phyloP scores from a whole-genome alignment of 116 monocot species.

The Iris pallida region DNA sequence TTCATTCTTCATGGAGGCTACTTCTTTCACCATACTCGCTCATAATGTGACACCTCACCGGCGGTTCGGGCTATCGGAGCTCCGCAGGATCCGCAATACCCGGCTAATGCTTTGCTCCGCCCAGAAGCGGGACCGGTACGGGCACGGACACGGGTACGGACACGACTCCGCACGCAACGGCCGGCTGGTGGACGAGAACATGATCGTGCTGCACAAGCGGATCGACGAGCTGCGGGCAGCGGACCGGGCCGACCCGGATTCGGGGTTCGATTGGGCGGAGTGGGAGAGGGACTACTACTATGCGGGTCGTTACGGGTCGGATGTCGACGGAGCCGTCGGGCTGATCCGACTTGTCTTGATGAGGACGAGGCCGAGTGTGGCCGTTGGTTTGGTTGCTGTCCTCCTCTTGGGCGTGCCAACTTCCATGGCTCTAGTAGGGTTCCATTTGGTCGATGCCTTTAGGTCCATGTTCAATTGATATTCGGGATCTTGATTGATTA shows the following conservation, averaged over 20 bases:
- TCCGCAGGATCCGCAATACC: not conserved
- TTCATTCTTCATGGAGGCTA: no score
- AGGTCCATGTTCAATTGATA: not conserved
- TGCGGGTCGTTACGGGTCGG: constrained; percentile 26
- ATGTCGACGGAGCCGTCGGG: constrained; percentile 28
- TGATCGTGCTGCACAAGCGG: constrained; percentile 31
- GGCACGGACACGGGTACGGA: not conserved
- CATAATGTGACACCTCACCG: no score
- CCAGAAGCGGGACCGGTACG: not conserved
- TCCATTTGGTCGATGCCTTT: constrained; percentile 3
- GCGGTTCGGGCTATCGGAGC: no score
- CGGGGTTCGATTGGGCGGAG: constrained; percentile 25
- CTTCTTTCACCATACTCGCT: no score
- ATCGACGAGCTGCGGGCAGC: constrained; percentile 24
- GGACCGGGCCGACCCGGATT: constrained; percentile 20
- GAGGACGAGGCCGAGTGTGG: constrained; percentile 39
- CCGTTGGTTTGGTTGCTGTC: constrained; percentile 22
- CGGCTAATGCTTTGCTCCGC: not conserved
- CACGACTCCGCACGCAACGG: constrained; percentile 2
- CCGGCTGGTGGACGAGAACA: constrained; percentile 32
- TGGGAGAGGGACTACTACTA: constrained; percentile 43
- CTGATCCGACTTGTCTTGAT: constrained; percentile 33
- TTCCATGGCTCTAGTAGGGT: constrained; percentile 2
- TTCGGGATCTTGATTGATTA: no score
- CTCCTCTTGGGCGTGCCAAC: constrained; percentile 27